Evolutionary conservation across 352 stramenopile species (phyloP).

Genomic region (Pythium pyrilobum): DNA sequence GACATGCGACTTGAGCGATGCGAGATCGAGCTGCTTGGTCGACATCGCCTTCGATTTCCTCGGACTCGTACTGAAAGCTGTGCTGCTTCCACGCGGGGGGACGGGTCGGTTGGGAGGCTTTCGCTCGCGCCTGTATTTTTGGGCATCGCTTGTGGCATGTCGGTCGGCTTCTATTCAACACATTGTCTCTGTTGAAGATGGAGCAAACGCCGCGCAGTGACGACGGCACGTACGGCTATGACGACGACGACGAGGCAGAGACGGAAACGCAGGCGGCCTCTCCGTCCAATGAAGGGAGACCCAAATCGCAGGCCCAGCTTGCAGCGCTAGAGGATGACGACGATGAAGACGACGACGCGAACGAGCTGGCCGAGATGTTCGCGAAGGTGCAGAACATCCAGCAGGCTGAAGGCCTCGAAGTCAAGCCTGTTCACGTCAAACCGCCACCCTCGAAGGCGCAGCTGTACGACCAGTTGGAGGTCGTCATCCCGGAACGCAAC

Average conservation of each 20-base stretch:
- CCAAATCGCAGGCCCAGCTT: background rate
- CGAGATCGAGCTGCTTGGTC: slow-evolving; percentile 19
- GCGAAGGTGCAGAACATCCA: slow-evolving; percentile 71
- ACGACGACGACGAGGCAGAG: slow-evolving; percentile 27
- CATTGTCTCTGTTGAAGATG: no score
- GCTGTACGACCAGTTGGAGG: slow-evolving; percentile 5
- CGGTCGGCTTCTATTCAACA: no score
- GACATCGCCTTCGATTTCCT: no score
- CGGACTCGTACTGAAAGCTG: no score
- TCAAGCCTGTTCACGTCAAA: slow-evolving; percentile 6
- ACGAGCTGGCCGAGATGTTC: slow-evolving; percentile 64
- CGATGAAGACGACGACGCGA: slow-evolving; percentile 39
- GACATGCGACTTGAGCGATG: slow-evolving; percentile 41
- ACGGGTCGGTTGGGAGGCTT: no score
- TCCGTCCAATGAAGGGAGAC: no score
- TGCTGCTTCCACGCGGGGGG: no score
- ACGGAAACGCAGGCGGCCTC: no score
- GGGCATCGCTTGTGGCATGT: no score
- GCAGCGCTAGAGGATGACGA: slow-evolving; percentile 24
- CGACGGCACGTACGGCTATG: no score
- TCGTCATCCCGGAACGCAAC: slow-evolving; percentile 1
- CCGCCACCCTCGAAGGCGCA: slow-evolving; percentile 8
- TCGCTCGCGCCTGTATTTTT: no score
- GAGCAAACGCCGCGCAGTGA: no score
- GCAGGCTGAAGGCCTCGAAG: slow-evolving; percentile 28